Conservation (phyloP, 352 stramenopile genomes). For the Blastocystis sp. region DNA sequence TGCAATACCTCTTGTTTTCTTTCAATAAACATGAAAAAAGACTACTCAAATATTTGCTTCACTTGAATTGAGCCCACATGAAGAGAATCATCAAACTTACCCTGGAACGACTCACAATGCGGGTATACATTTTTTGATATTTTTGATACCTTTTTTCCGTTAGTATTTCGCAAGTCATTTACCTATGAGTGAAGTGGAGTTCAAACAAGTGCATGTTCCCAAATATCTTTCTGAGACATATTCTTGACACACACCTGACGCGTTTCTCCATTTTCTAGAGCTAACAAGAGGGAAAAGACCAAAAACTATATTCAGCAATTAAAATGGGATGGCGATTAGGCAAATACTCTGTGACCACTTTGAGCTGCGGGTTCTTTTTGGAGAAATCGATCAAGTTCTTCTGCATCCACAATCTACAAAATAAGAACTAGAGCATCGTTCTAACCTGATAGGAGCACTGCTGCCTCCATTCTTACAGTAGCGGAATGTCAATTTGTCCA, state of each 20-base stretch:
- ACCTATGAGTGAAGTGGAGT: background rate
- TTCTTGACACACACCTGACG: slow-evolving; percentile 54
- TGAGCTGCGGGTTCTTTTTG: slow-evolving; percentile 17
- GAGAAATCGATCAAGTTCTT: slow-evolving; percentile 57
- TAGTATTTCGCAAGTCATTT: slow-evolving; percentile 26
- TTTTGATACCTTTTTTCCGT: slow-evolving; percentile 41
- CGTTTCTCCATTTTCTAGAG: slow-evolving; percentile 35
- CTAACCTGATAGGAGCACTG: slow-evolving; percentile 10
- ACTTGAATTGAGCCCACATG: slow-evolving; percentile 11
- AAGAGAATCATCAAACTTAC: slow-evolving; percentile 46
- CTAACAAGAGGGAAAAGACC: background rate
- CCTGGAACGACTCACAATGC: background rate
- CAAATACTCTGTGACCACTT: background rate
- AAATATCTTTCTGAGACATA: slow-evolving; percentile 45
- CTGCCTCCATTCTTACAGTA: slow-evolving; percentile 52
- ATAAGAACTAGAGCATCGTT: background rate
- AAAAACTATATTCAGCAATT: slow-evolving; percentile 44
- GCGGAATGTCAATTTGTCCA: slow-evolving; percentile 42
- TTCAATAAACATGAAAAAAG: slow-evolving; percentile 6
- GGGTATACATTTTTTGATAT: background rate
- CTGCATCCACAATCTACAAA: slow-evolving; percentile 53
- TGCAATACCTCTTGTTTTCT: background rate
- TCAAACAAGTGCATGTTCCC: background rate
- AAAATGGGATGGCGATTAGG: slow-evolving; percentile 39
- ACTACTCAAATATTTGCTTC: slow-evolving; percentile 37